Conservation (phyloP, 495 filamentous ascomycete genomes). For the Extremus antarcticus region DNA sequence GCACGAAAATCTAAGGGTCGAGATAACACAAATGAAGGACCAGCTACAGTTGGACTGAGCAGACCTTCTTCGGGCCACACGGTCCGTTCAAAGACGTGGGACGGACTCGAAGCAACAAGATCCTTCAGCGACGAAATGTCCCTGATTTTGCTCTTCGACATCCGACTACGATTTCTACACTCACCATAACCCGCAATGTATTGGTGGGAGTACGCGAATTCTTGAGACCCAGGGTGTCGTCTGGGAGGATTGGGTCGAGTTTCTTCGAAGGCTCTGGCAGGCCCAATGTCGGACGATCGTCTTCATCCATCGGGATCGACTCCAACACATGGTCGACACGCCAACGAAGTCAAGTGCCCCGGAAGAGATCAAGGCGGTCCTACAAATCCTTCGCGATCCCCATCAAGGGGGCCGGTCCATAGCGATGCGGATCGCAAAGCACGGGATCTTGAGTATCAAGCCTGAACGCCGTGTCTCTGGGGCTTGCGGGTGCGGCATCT, state of each 20-base stretch:
- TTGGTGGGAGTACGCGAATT: not conserved
- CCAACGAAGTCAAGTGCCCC: no score
- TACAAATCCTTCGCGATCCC: not conserved
- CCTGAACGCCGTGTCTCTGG: not conserved
- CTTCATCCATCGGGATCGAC: not conserved
- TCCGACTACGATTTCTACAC: not conserved
- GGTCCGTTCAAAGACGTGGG: not conserved
- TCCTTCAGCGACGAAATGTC: not conserved
- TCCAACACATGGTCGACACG: not conserved
- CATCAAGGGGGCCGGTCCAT: not conserved
- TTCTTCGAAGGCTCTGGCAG: not conserved
- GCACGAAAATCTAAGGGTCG: no score
- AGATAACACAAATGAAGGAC: no score
- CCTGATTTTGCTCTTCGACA: not conserved
- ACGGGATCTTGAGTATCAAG: not conserved
- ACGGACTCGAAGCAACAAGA: no score
- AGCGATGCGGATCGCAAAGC: not conserved
- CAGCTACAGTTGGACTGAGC: no score
- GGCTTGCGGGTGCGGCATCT: not conserved
- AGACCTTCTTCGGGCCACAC: not conserved
- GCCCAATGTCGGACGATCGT: not conserved
- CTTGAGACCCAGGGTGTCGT: not conserved
- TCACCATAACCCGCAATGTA: not conserved
- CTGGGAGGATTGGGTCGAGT: not conserved
- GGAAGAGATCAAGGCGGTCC: no score